Conservation (phyloP, 257 asterid species). For the Handroanthus guayacan region DNA sequence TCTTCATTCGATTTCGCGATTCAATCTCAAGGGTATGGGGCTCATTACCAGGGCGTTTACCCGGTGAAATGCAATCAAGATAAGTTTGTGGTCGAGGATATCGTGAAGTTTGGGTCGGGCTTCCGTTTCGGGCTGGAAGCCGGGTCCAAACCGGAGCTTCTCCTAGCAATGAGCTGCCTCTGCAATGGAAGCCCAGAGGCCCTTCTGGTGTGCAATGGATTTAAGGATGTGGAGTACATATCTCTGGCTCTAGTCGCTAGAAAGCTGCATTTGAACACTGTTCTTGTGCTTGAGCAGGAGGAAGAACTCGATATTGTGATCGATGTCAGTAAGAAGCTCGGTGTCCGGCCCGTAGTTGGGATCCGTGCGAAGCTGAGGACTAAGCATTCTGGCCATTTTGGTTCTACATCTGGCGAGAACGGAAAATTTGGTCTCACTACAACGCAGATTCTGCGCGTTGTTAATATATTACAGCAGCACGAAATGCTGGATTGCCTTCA, state of each 20-base stretch:
- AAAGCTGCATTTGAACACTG: constrained; percentile 75
- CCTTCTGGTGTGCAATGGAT: constrained; percentile 87
- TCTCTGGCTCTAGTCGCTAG: constrained; percentile 83
- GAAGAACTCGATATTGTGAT: constrained; percentile 85
- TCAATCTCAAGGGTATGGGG: constrained; percentile 64
- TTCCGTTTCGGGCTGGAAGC: constrained; percentile 93
- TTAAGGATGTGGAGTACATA: constrained; percentile 89
- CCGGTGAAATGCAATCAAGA: constrained; percentile 98
- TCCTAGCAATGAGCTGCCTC: constrained; percentile 88
- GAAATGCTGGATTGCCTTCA: constrained; percentile 91
- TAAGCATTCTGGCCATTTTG: constrained; percentile 92
- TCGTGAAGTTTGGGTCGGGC: constrained; percentile 80
- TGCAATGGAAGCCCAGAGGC: constrained; percentile 83
- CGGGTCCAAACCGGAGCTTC: constrained; percentile 97
- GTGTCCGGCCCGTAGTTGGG: constrained; percentile 85
- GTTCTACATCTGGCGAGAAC: constrained; percentile 98
- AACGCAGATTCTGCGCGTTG: constrained; percentile 82
- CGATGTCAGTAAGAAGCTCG: constrained; percentile 66
- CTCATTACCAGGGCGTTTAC: constrained; percentile 94
- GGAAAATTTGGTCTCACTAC: constrained; percentile 93
- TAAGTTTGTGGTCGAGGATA: constrained; percentile 84
- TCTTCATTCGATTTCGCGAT: constrained; percentile 72
- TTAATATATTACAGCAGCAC: constrained; percentile 62
- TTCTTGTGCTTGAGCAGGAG: constrained; percentile 93
- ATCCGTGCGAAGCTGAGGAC: constrained; percentile 93